Evolutionary conservation across 441 rosid species (phyloP), one percentile per base, ranked within the genome.

Genomic region (Geranium incanum): DNA sequence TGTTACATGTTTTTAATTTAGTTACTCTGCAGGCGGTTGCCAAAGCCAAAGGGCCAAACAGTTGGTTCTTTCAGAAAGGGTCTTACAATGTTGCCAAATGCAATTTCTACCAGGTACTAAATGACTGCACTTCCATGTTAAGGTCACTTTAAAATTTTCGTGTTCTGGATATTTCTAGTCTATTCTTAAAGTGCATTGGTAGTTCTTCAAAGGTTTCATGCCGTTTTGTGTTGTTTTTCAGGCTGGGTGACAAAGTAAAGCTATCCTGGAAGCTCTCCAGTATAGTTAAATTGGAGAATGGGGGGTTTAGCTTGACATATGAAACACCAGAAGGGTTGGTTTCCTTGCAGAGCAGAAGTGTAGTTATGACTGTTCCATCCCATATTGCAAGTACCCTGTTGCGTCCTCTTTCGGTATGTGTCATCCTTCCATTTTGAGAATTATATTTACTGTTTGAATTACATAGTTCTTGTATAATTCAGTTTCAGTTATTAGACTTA

Each of bases 11-110:
- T 66, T 59, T 74, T 72, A 70, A 21, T 41, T 39, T 48, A 15
- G 73, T 77, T 73, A 18, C 71, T 39, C 76, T 82, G 66, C 83
- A 92, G 96, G 79, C 90, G 86, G 52, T 83, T 90, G 21, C 97
- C 96, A 66, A 88, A 83, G 75, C 96, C 96, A 19, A 86, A 86
- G 82, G 97, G 96, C 62, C 96, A 90, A 80, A 92, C 95, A 39
- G 97, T 90, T 68, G 97, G 93, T 73, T 92, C 96, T 72, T 87
- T 92, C 70, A 87, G 89, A 79, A 86, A 86, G 78, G 95, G 97
- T 72, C 95, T 87, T 72, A 38, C 67, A 16, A 90, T 89, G 93
- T 70, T 89, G 79, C 95, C 95, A 4, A 82, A 90, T 81, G 95
- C 97, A 70, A 88, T 94, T 76, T 86, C 95, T 70, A 69, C 81